Conservation (phyloP, 2,329 filamentous ascomycete species). For the Fusarium sp. region DNA sequence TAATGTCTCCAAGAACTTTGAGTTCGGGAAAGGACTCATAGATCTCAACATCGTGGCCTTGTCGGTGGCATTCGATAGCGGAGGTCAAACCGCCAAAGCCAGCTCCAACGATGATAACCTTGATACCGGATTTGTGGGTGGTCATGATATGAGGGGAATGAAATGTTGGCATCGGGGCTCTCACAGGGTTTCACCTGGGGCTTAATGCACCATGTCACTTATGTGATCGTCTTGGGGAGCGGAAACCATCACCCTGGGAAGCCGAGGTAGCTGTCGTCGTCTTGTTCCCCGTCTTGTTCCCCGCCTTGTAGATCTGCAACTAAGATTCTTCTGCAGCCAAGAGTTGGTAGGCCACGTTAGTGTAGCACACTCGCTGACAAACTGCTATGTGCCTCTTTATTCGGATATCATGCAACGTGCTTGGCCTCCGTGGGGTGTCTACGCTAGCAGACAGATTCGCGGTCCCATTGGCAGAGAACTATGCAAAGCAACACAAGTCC, state of each 20-base stretch:
- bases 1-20: conserved; percentile 60
- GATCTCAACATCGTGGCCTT: conserved; percentile 24
- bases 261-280: conserved; percentile 1
- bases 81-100: conserved; percentile 31
- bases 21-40: conserved; percentile 50
- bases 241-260: background rate
- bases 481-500: background rate
- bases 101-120: conserved; percentile 32
- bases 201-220: background rate
- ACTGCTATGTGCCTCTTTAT: background rate
- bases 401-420: background rate
- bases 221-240: background rate
- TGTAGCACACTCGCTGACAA: background rate
- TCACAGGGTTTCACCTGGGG: rapidly evolving
- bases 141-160: background rate
- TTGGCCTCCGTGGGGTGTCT: background rate
- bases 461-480: background rate
- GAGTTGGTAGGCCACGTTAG: background rate
- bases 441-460: background rate
- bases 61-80: conserved; percentile 28
- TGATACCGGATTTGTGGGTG: conserved; percentile 15
- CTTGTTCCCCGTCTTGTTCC: conserved; percentile 4
- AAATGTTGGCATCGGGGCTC: rapidly evolving
- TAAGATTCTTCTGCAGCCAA: background rate
- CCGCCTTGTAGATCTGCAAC: conserved; percentile 3